These are phyloP conservation scores for Sergeia podlipaevii DNA, from an alignment of 208 protist genomes.

Conservation along the genomic window DNA sequence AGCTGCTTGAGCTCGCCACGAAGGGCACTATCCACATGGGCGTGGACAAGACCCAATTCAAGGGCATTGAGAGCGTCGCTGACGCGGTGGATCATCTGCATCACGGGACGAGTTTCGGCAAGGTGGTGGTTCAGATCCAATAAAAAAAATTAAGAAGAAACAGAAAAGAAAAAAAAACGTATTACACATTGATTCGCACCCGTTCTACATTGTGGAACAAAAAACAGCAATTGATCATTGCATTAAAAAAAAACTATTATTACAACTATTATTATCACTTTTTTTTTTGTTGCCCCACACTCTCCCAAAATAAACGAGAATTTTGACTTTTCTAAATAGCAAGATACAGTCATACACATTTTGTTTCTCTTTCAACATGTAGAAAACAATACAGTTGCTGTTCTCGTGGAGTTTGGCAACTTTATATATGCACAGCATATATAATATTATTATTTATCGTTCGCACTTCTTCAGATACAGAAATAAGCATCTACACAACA, in stretches of 20 bases:
- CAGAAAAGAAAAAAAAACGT: constrained; percentile 6
- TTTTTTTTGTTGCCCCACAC: no score
- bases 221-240: neutral
- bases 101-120: constrained; percentile 58
- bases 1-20: constrained; percentile 18
- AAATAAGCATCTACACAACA: no score
- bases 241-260: constrained; percentile 3
- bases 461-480: no score
- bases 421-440: no score
- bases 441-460: no score
- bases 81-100: constrained; percentile 76
- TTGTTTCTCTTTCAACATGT: no score
- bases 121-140: constrained; percentile 44
- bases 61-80: constrained; percentile 47
- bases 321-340: no score
- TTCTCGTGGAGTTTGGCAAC: no score
- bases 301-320: no score
- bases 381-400: no score
- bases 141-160: neutral
- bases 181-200: neutral
- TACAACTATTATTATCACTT: no score
- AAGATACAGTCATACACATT: no score
- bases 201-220: neutral
- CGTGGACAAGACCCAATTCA: constrained; percentile 41
- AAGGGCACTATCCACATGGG: constrained; percentile 16